These are phyloP conservation scores for Haematococcus lacustris DNA, from an alignment of 139 green algal genomes.

Conservation along the genomic window DNA sequence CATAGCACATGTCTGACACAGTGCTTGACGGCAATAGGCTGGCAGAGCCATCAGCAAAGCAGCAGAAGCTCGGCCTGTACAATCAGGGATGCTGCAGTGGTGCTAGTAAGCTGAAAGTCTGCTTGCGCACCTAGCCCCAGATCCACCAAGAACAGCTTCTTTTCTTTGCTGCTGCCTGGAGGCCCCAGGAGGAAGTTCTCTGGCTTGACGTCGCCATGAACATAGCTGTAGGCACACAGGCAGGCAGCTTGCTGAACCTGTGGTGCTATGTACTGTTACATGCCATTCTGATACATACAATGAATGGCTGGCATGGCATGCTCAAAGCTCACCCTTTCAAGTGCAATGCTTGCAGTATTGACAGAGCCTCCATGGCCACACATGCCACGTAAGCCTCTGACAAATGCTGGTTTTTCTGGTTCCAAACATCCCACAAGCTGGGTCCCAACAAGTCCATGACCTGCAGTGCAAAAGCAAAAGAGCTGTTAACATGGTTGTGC, in stretches of 20 bases:
- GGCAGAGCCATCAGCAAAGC: too few relatives aligned
- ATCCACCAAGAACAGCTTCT: constrained; percentile 96
- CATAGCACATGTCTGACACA: too few relatives aligned
- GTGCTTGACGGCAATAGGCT: too few relatives aligned
- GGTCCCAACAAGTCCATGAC: constrained; percentile 98
- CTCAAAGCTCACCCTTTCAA: constrained; percentile 17
- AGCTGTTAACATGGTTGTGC: not conserved
- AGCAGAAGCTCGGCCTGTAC: too few relatives aligned
- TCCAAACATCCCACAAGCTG: constrained; percentile 98
- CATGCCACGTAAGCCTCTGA: constrained; percentile 97
- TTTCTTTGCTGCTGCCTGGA: constrained; percentile 72
- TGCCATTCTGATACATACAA: too few relatives aligned
- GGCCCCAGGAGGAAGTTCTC: constrained; percentile 98
- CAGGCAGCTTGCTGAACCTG: too few relatives aligned
- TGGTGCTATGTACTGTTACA: too few relatives aligned
- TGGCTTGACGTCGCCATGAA: constrained; percentile 98
- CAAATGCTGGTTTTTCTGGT: constrained; percentile 71
- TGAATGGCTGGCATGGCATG: too few relatives aligned
- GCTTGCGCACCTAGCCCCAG: constrained; percentile 77
- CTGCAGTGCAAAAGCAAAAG: constrained; percentile 33
- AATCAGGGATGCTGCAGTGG: too few relatives aligned
- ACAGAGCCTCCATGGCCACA: constrained; percentile 95
- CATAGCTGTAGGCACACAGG: constrained; percentile 66
- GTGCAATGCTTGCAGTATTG: constrained; percentile 85
- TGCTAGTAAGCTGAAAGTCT: too few relatives aligned